Conservation (phyloP, 169 alveolate genomes). For the Theileria parva region DNA sequence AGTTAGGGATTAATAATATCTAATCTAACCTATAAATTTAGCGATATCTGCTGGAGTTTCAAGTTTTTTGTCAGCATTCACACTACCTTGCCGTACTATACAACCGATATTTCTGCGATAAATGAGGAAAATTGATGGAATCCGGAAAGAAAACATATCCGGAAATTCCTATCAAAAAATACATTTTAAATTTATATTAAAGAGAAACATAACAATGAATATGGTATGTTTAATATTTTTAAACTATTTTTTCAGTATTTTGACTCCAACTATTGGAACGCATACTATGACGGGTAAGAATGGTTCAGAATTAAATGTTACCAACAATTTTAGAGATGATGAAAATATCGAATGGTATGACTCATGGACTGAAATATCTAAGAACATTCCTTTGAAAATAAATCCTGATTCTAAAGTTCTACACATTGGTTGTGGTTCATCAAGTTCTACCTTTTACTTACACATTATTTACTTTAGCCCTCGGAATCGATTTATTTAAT, state of each 20-base stretch:
- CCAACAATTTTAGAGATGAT: constrained; percentile 1
- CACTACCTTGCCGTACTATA: constrained; percentile 30
- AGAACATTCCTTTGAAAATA: constrained; percentile 23
- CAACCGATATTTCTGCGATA: constrained; percentile 47
- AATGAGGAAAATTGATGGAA: constrained; percentile 17
- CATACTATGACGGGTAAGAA: constrained; percentile 33
- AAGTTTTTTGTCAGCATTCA: background rate
- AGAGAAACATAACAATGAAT: constrained; percentile 4
- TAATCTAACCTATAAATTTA: constrained; percentile 40
- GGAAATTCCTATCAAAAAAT: background rate
- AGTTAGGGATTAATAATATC: background rate
- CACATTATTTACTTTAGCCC: constrained; percentile 14
- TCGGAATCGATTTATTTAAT: constrained; percentile 42
- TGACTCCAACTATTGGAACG: constrained; percentile 46
- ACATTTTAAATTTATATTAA: constrained; percentile 12
- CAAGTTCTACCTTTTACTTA: constrained; percentile 18
- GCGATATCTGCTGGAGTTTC: constrained; percentile 54
- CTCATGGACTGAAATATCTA: constrained; percentile 36
- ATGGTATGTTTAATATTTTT: constrained; percentile 13
- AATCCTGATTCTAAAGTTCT: constrained; percentile 21
- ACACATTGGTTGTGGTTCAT: constrained; percentile 70
- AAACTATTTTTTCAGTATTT: constrained; percentile 1
- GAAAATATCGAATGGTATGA: constrained; percentile 61
- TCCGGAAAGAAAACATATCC: constrained; percentile 19
- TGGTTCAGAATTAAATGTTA: background rate